Evolutionary conservation across 306 rosid genomes (phyloP), one percentile per base, ranked within the genome.

Genomic region (Rubus parviflorus): DNA sequence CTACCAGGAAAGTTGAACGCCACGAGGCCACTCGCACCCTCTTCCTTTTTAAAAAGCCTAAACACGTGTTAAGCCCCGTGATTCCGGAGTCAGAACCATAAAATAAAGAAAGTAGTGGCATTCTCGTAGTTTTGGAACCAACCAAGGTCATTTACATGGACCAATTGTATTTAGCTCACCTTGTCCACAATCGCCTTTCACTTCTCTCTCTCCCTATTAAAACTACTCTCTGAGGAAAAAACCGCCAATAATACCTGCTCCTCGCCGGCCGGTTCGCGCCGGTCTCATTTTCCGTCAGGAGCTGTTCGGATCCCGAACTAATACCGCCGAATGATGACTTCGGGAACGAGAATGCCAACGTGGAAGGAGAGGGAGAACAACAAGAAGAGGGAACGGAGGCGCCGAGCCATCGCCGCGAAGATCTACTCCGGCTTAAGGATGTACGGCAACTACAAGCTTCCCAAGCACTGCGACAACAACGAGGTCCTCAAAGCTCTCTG

Each of bases 301-400:
- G 19, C 25, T 75, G 35, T 30, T 30, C 74, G 82, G 67, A 40
- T 72, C 56, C 71, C 79, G 46, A 45, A 68, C 61, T 8, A 54
- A 75, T 41, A 3, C 16, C 62, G 35, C 72, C 4, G 67, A 17
- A 74, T 20, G 74, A 88, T 88, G 92, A 80, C 92, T 70, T 79
- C 88, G 19, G 92, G 88, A 20, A 13, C 89, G n/a, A 86, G 92
- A 82, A 86, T 88, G 89, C 92, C 92, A 60, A 88, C 92, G 75
- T 88, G 92, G 89, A 88, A 84, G 85, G 92, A 88, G 81, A 86
- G 92, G 72, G 92, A 88, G 72, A 88, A 88, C 80, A 88, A 88
- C 72, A 88, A 88, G 84, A 81, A 85, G 75, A 79, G 92, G 8
- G 92, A 88, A 82, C 63, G 92, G 49, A 75, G 92, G 40, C 80